Conservation (phyloP, 306 rosid species). For the Malus sieversii region DNA sequence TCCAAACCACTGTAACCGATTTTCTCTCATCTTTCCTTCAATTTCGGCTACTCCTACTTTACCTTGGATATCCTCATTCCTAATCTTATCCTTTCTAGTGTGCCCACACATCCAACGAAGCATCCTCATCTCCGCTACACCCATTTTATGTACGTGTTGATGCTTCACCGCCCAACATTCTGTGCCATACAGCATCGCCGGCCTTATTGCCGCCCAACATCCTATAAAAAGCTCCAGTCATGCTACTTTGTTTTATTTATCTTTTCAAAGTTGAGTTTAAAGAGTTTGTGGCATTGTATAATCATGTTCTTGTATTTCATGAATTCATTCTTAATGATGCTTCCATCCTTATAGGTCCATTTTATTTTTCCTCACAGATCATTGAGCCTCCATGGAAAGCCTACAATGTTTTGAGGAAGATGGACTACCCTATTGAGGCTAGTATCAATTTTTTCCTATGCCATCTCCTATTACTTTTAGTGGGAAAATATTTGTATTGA, state of each 20-base stretch:
- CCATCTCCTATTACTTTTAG: neutral
- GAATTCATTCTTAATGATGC: slow-evolving; percentile 6
- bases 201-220: no score
- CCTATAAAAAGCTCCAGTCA: neutral
- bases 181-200: no score
- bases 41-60: no score
- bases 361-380: slow-evolving; percentile 47
- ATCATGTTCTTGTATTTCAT: neutral
- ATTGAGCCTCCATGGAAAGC: slow-evolving; percentile 98
- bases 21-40: no score
- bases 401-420: slow-evolving; percentile 68
- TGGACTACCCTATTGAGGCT: slow-evolving; percentile 93
- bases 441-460: slow-evolving; percentile 12
- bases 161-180: no score
- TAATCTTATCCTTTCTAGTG: no score
- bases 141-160: no score
- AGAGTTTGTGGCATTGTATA: neutral
- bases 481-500: neutral
- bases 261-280: neutral
- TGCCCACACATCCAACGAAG: no score
- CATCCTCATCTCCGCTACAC: no score
- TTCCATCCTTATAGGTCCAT: slow-evolving; percentile 3
- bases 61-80: no score
- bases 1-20: no score
- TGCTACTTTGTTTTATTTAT: neutral